phyloP scores from a whole-genome alignment of 768 basidiomycete species.

The Coprinopsis cinerea region DNA sequence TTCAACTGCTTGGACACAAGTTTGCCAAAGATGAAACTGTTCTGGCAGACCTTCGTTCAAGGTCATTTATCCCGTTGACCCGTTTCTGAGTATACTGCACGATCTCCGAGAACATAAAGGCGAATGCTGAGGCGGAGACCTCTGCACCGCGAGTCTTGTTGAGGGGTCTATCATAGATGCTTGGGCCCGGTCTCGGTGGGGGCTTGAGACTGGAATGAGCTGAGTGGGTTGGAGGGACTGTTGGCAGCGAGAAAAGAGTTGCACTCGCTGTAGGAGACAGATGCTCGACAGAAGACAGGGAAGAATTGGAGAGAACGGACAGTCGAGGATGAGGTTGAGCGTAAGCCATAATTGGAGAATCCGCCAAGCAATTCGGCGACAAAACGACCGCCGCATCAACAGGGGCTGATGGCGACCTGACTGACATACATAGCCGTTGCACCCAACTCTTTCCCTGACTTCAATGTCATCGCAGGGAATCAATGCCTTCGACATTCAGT shows the following conservation, averaged over 20 bases:
- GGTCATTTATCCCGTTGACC: conserved; percentile 89
- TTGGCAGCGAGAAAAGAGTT: conserved; percentile 65
- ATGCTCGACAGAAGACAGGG: conserved; percentile 46
- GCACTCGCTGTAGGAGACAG: conserved; percentile 55
- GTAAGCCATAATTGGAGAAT: conserved; percentile 37
- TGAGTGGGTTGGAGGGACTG: conserved; percentile 44
- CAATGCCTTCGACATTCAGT: conserved; percentile 55
- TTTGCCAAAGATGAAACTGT: not conserved
- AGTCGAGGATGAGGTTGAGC: conserved; percentile 61
- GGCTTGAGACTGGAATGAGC: conserved; percentile 32
- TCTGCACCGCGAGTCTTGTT: conserved; percentile 84
- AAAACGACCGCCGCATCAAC: conserved; percentile 2
- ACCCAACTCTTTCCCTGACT: conserved; percentile 11
- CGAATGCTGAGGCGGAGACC: conserved; percentile 77
- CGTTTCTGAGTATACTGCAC: conserved; percentile 96
- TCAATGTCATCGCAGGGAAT: conserved; percentile 36
- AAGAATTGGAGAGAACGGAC: conserved; percentile 60
- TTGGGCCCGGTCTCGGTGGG: conserved; percentile 43
- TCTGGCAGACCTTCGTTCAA: conserved; percentile 75
- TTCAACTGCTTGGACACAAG: conserved; percentile 7
- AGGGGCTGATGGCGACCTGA: not conserved
- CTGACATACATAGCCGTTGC: not conserved
- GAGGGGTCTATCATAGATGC: conserved; percentile 84
- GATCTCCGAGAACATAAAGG: conserved; percentile 89
- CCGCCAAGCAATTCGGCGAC: conserved; percentile 2